Conservation (phyloP, 371 early-diverging fungal genomes). For the Funneliformis caledonium region DNA sequence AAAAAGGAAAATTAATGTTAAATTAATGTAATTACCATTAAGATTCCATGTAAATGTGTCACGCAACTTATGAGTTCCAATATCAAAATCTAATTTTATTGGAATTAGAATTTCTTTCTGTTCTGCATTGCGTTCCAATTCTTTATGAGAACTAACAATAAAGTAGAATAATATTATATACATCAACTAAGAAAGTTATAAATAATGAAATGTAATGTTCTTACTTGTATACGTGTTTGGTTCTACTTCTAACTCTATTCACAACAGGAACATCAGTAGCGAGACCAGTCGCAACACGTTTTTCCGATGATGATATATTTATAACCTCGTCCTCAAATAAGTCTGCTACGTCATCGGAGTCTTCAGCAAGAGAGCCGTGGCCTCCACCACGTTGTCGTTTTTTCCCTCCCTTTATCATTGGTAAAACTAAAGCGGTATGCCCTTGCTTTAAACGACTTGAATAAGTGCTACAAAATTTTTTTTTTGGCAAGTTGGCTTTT, state of each 20-base stretch:
- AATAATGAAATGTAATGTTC: constrained; percentile 2
- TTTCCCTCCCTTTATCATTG: constrained; percentile 6
- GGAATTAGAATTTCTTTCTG: constrained; percentile 82
- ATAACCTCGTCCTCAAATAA: constrained; percentile 8
- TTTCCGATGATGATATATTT: constrained; percentile 14
- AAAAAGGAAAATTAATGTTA: neutral
- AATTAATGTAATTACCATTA: constrained; percentile 58
- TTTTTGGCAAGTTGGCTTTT: no score
- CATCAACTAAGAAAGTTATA: neutral
- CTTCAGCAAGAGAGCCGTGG: constrained; percentile 3
- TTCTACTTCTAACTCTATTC: constrained; percentile 14
- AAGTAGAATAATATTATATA: constrained; percentile 1
- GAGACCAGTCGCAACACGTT: neutral
- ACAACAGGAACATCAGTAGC: constrained; percentile 1
- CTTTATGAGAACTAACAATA: constrained; percentile 43
- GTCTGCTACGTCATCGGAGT: constrained; percentile 26
- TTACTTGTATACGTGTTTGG: constrained; percentile 37
- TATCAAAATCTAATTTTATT: constrained; percentile 87
- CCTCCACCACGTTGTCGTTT: constrained; percentile 14
- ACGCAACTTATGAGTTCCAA: constrained; percentile 80
- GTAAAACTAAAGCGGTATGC: constrained; percentile 22
- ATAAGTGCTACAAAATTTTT: constrained; percentile 28
- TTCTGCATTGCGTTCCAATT: constrained; percentile 60
- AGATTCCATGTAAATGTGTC: constrained; percentile 95
- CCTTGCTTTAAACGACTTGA: constrained; percentile 35